Percentiles rank a stretch among this genome's conserved stretches.
These are phyloP conservation scores for Umbellularia californica DNA, from an alignment of 164 flowering plant species.

Conservation along the genomic window DNA sequence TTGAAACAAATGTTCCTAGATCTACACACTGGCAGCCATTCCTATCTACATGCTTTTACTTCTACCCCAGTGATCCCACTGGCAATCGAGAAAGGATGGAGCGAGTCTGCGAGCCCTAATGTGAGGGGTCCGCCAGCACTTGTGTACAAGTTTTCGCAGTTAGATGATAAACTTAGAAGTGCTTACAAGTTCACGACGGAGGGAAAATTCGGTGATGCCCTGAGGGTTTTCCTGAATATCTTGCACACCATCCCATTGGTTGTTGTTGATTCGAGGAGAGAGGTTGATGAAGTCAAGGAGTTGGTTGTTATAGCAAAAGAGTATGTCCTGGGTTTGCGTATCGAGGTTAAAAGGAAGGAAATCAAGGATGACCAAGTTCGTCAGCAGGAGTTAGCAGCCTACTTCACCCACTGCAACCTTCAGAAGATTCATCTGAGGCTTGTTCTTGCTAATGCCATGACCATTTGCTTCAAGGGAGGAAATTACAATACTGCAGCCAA, in stretches of 20 bases:
- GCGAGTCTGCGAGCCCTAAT: constrained; percentile 61
- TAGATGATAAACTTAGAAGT: constrained; percentile 76
- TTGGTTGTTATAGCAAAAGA: constrained; percentile 52
- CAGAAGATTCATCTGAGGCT: constrained; percentile 42
- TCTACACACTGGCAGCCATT: constrained; percentile 65
- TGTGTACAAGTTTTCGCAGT: constrained; percentile 55
- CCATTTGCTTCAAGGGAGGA: constrained; percentile 54
- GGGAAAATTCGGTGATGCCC: constrained; percentile 60
- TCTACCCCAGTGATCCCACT: constrained; percentile 55
- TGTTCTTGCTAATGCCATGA: constrained; percentile 42
- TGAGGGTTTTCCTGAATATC: constrained; percentile 43
- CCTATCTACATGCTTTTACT: constrained; percentile 54
- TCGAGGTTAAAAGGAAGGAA: constrained; percentile 61
- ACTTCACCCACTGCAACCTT: constrained; percentile 68
- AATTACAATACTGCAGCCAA: constrained; percentile 58
- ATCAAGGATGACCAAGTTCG: constrained; percentile 35
- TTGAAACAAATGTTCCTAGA: constrained; percentile 66
- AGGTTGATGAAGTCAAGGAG: constrained; percentile 81
- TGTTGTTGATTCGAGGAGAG: constrained; percentile 63
- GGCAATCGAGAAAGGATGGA: constrained; percentile 68
- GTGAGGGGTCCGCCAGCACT: constrained; percentile 77
- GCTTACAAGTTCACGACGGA: constrained; percentile 64
- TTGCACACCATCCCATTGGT: constrained; percentile 58
- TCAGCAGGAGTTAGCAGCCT: constrained; percentile 76
- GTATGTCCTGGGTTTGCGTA: constrained; percentile 46